These are phyloP conservation scores for Berberis thunbergii DNA, from an alignment of 164 flowering plant species.

Conservation along the genomic window DNA sequence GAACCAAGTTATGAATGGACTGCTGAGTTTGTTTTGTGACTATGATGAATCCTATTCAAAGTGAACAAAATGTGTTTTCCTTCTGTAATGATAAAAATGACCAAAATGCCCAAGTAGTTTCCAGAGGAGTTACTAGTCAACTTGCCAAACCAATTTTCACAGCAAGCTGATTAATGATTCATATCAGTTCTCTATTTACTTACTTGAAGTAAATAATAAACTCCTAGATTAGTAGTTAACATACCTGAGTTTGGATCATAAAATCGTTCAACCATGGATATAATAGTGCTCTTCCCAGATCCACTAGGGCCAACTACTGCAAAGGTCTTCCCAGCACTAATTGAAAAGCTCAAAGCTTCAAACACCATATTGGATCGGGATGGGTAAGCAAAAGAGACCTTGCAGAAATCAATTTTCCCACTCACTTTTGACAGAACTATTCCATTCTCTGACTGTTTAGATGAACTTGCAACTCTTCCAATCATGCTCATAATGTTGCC, in stretches of 20 bases:
- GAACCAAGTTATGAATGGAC: no score
- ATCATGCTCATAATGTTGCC: conserved; percentile 50
- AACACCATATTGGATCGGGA: conserved; percentile 45
- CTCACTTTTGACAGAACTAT: conserved; percentile 21
- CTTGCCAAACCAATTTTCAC: no score
- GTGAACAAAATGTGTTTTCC: no score
- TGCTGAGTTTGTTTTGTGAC: no score
- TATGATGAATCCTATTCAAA: no score
- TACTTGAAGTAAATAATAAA: no score
- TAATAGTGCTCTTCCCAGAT: conserved; percentile 72
- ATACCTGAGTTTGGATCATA: conserved; percentile 70
- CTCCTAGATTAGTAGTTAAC: neutral
- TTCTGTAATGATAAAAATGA: no score
- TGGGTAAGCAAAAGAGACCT: conserved; percentile 60
- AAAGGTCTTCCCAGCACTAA: conserved; percentile 48
- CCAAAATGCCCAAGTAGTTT: no score
- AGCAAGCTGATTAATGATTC: no score
- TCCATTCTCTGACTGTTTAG: conserved; percentile 28
- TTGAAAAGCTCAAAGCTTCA: conserved; percentile 41
- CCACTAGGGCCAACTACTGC: conserved; percentile 82
- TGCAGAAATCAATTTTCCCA: conserved; percentile 52
- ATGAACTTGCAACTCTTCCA: conserved; percentile 19
- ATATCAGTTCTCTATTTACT: no score
- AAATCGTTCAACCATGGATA: conserved; percentile 64
- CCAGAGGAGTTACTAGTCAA: no score